A percentile compares a stretch with the other conserved stretches of the same genome.
Conservation (phyloP, 78 protist species). For the Dictyostelium brefeldianum region DNA sequence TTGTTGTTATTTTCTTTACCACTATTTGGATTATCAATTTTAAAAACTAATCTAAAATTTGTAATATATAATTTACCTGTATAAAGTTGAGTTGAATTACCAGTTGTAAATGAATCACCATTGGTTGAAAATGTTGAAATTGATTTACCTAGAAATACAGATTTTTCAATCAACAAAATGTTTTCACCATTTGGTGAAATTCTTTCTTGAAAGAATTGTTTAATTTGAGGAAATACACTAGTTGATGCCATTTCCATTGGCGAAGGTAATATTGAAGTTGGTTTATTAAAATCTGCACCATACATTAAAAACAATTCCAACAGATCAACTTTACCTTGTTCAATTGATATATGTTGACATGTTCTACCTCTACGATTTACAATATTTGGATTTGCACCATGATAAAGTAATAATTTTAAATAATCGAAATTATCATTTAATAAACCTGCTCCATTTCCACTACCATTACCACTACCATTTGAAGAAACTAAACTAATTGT, state of each 20-base stretch:
- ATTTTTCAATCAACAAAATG: slow-evolving; percentile 31
- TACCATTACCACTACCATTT: not conserved
- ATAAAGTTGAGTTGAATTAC: not conserved
- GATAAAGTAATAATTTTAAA: slow-evolving; percentile 13
- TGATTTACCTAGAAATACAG: slow-evolving; percentile 26
- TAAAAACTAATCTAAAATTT: slow-evolving; percentile 55
- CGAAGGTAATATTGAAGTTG: slow-evolving; percentile 19
- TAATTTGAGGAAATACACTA: not conserved
- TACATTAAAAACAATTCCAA: slow-evolving; percentile 38
- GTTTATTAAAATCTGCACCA: slow-evolving; percentile 63
- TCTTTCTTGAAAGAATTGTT: slow-evolving; percentile 39
- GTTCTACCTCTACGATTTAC: slow-evolving; percentile 47
- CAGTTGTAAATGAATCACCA: slow-evolving; percentile 33
- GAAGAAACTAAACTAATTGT: not conserved
- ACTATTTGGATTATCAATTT: not conserved
- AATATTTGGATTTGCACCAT: slow-evolving; percentile 77
- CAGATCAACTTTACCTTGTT: slow-evolving; percentile 25
- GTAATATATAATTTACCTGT: slow-evolving; percentile 43
- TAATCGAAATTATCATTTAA: slow-evolving; percentile 34
- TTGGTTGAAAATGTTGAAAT: not conserved
- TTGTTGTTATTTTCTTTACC: not conserved
- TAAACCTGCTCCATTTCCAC: not conserved
- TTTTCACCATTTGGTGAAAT: slow-evolving; percentile 48
- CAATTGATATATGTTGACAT: slow-evolving; percentile 56
- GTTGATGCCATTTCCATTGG: slow-evolving; percentile 33